Evolutionary conservation across 805 yeast genomes (phyloP), one percentile per base, ranked within the genome.

Genomic region (Citeromyces matritensis): DNA sequence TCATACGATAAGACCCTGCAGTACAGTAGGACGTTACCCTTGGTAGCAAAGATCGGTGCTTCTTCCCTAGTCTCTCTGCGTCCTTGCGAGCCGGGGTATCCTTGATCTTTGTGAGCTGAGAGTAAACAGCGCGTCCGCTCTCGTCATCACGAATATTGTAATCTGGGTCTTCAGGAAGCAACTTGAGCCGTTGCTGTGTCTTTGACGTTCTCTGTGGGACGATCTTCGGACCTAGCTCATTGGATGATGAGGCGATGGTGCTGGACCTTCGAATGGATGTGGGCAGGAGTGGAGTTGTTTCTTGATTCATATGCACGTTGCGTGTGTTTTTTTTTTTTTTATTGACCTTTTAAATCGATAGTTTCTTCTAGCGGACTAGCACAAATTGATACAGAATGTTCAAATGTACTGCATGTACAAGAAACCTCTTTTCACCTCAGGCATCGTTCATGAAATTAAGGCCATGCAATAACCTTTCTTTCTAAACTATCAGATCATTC

Each of bases 11-110:
- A 15, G 91, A 73, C 21, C 95, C 86, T 17, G 96, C 85, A 0
- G 97, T 88, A 55, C 97, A 88, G 49, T 85, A 91, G 3, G 95
- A 94, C 0, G 97, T 88, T 2, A 86, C 95, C 38, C 98, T 61
- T 3, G 98, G 97, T 34, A 91, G 63, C 38, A 84, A 56, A 23
- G 79, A 79, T 37, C 97, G 59, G 43, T 79, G 88, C 39, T 73
- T 73, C 49, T 86, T 91, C 3, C 95, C 94, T 35, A 91, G 59
- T 31, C 86, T 71, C 48, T 86, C 95, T 0, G 98, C 97, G 58
- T 88, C 97, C 40, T 74, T 77, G 42, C 96, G 63, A 1, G 96
- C 96, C 1, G 91, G 77, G 13, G 79, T 65, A 41, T 88, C 96
- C 23, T 77, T 83, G 39, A 86, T 86, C 37, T 79, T 65, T 34